phyloP scores from a whole-genome alignment of 1,284 basidiomycete species.

The Ceraceosorus guamensis region DNA sequence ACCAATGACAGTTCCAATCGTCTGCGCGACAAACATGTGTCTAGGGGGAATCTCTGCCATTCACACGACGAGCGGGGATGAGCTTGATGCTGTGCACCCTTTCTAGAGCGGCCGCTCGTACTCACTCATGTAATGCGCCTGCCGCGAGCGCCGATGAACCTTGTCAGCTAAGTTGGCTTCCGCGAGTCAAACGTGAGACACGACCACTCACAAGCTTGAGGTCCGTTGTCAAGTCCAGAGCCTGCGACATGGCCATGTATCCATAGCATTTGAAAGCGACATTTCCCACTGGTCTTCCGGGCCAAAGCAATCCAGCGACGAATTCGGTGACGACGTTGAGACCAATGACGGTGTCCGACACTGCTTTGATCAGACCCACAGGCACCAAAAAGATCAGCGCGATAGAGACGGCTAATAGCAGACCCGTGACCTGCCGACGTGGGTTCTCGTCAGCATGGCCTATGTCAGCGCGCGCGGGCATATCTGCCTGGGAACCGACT shows the following conservation, averaged over 20 bases:
- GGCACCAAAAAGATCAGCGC: slow-evolving; percentile 49
- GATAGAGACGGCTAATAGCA: slow-evolving; percentile 52
- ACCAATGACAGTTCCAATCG: slow-evolving; percentile 52
- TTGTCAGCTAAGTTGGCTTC: too few species aligned
- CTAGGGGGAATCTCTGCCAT: slow-evolving; percentile 44
- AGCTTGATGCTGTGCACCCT: too few species aligned
- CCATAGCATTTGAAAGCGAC: slow-evolving; percentile 50
- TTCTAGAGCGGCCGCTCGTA: too few species aligned
- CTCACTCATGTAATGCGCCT: slow-evolving; percentile 35
- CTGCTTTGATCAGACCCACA: slow-evolving; percentile 53
- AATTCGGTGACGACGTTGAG: slow-evolving; percentile 46
- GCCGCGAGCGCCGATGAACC: too few species aligned
- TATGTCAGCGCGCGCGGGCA: neutral
- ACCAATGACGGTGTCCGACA: slow-evolving; percentile 52
- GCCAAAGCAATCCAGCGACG: slow-evolving; percentile 52
- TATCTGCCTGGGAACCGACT: neutral
- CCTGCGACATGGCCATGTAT: slow-evolving; percentile 50
- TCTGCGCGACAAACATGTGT: slow-evolving; percentile 54
- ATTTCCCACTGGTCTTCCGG: slow-evolving; percentile 52
- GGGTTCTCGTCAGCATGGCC: neutral
- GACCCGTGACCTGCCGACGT: slow-evolving; percentile 48
- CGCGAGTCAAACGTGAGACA: too few species aligned
- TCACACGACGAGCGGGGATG: too few species aligned
- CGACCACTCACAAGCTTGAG: slow-evolving; percentile 47
- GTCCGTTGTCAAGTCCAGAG: slow-evolving; percentile 50